Percentiles rank a stretch among this genome's conserved stretches.
phyloP scores from a whole-genome alignment of 1,284 basidiomycete genomes.

The Irpex sp. region DNA sequence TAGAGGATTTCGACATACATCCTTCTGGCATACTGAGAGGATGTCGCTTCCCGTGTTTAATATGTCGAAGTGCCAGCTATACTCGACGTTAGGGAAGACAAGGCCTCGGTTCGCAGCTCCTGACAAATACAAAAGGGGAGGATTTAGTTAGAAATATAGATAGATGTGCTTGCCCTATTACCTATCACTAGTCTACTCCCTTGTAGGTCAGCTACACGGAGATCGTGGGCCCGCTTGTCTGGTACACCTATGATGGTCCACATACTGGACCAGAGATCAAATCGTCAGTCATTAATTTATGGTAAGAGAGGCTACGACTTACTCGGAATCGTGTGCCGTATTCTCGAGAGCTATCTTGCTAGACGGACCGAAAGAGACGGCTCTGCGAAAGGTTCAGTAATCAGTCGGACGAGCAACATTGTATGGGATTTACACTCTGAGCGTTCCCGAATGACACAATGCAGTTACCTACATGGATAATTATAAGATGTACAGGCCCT shows the following conservation, averaged over 20 bases:
- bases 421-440: conserved; percentile 15
- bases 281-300: background rate
- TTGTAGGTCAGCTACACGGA: conserved; percentile 49
- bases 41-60: conserved; percentile 57
- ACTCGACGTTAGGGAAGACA: conserved; percentile 45
- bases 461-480: conserved; percentile 15
- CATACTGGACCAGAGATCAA: background rate
- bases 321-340: conserved; percentile 33
- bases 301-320: background rate
- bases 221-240: conserved; percentile 34
- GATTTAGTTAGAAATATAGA: background rate
- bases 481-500: background rate
- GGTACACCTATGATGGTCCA: conserved; percentile 13
- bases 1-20: conserved; percentile 30
- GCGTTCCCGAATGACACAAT: conserved; percentile 15
- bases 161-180: conserved; percentile 18
- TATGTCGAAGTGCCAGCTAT: conserved; percentile 22
- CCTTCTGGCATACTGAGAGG: conserved; percentile 45
- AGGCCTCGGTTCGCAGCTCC: conserved; percentile 29
- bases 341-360: conserved; percentile 44
- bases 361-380: conserved; percentile 45
- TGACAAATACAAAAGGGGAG: background rate
- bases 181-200: conserved; percentile 49
- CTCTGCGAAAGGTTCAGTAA: conserved; percentile 26
- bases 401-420: no score